Percentiles rank a stretch among this genome's conserved stretches.
Conservation (phyloP, 805 yeast species). For the Schizosaccharomyces lindneri region DNA sequence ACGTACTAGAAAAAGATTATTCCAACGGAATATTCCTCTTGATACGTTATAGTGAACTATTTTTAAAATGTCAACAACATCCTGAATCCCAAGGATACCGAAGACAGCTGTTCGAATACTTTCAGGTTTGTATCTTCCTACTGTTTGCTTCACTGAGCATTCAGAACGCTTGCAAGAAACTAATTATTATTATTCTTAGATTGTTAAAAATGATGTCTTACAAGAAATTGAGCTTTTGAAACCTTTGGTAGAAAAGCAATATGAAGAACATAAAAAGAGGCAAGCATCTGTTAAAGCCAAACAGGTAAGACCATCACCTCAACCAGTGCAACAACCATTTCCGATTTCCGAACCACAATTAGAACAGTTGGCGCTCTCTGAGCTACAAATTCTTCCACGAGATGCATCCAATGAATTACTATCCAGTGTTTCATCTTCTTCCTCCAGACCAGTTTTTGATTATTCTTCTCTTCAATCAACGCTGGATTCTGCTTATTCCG, state of each 20-base stretch:
- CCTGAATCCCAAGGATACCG: slow-evolving; percentile 1
- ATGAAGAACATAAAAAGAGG: neutral
- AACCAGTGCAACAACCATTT: too few species aligned
- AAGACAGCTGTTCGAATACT: neutral
- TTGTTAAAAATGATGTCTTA: neutral
- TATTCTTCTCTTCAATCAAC: neutral
- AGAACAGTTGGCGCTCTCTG: neutral
- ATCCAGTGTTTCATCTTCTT: neutral
- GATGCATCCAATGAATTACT: neutral
- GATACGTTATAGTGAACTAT: slow-evolving; percentile 2
- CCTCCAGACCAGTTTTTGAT: neutral
- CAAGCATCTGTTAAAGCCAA: neutral
- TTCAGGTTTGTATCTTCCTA: neutral
- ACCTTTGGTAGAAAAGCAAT: neutral
- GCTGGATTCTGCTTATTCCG: too few species aligned
- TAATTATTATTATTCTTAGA: neutral
- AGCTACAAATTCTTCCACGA: neutral
- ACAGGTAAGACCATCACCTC: too few species aligned
- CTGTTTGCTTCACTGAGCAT: too few species aligned
- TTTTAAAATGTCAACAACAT: slow-evolving; percentile 2
- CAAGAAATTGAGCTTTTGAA: neutral
- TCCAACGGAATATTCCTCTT: slow-evolving; percentile 5
- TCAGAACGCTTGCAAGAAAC: neutral
- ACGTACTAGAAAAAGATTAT: neutral
- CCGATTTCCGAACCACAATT: neutral